Evolutionary conservation across 163 green algal species (phyloP).

Genomic region (Scenedesmus sp.): DNA sequence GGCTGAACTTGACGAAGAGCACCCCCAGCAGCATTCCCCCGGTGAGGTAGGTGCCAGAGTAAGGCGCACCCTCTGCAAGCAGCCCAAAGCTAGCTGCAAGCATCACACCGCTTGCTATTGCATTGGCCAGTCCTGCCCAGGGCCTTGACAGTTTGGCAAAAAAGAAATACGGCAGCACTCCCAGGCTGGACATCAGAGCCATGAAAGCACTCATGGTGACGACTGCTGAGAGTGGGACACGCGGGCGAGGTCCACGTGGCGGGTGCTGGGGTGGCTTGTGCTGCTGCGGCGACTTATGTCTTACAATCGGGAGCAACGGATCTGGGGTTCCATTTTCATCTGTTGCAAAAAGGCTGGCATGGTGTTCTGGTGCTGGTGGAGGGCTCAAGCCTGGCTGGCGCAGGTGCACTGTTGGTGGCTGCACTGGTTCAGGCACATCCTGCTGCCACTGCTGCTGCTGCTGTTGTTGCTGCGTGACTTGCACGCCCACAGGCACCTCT

Average conservation of each 20-base stretch:
- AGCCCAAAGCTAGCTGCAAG: conserved; percentile 96
- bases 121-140: conserved; percentile 88
- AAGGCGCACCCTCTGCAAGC: conserved; percentile 89
- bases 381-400: neutral
- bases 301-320: too few relatives aligned
- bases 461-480: neutral
- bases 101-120: conserved; percentile 97
- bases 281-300: conserved; percentile 10
- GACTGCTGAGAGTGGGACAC: conserved; percentile 61
- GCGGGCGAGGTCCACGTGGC: neutral
- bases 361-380: neutral
- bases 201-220: conserved; percentile 89
- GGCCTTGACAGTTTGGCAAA: conserved; percentile 64
- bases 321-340: neutral
- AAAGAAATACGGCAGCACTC: conserved; percentile 95
- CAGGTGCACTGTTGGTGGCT: conserved; percentile 29
- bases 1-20: conserved; percentile 70
- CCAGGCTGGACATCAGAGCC: conserved; percentile 86
- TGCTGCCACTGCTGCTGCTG: conserved; percentile 17
- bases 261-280: neutral
- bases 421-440: conserved; percentile 3
- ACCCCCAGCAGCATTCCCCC: conserved; percentile 83
- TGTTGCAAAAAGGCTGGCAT: neutral
- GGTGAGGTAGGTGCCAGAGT: conserved; percentile 79
- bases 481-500: neutral